Evolutionary conservation across 768 basidiomycete genomes (phyloP).

Genomic region (Hericium alpestre): DNA sequence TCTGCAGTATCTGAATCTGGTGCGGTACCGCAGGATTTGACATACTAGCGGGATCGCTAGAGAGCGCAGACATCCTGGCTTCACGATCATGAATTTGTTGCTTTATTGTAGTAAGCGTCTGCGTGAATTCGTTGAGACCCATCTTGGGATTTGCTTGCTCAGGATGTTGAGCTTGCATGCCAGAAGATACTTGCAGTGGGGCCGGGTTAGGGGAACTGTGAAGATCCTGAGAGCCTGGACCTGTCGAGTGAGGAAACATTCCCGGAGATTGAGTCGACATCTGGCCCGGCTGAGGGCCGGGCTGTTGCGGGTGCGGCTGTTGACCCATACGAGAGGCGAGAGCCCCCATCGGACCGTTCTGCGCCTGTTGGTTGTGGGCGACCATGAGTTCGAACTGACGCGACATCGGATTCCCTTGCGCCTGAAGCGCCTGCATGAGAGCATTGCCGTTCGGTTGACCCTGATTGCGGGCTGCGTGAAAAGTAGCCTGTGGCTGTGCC

Average conservation of each 20-base stretch:
- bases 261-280: not conserved
- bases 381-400: not conserved
- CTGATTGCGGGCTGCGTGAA: not conserved
- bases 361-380: not conserved
- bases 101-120: not conserved
- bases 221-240: not conserved
- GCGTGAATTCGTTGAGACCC: not conserved
- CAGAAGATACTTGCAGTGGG: not conserved
- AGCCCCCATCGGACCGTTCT: not conserved
- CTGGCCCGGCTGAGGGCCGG: not conserved
- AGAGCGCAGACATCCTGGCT: not conserved
- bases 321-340: not conserved
- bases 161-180: not conserved
- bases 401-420: not conserved
- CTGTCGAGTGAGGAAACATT: not conserved
- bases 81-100: not conserved
- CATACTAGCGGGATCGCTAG: not conserved
- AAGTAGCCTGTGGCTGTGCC: not conserved
- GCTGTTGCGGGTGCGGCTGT: not conserved
- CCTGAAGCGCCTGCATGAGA: conserved; percentile 1
- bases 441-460: not conserved
- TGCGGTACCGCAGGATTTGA: too few species aligned
- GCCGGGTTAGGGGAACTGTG: not conserved
- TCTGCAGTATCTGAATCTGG: not conserved
- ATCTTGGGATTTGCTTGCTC: not conserved